phyloP scores from a whole-genome alignment of 768 basidiomycete genomes.

The Xerocomellus chrysenteron region DNA sequence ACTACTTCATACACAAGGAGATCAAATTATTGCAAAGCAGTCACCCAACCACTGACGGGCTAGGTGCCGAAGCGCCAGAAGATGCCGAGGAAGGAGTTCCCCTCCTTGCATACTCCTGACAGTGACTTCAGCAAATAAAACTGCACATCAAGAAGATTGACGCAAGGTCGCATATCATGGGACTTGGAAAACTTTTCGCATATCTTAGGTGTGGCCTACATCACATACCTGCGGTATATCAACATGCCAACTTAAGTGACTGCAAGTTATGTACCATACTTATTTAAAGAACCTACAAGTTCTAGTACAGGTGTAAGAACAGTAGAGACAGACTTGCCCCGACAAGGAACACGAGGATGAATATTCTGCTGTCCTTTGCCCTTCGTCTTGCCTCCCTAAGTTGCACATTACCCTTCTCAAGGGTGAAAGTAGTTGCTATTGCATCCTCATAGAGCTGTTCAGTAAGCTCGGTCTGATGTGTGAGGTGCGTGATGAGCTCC shows the following conservation, averaged over 20 bases:
- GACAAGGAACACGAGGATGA: slow-evolving; percentile 87
- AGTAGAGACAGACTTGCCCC: slow-evolving; percentile 89
- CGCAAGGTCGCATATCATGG: background rate
- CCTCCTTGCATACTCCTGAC: slow-evolving; percentile 30
- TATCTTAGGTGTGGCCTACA: background rate
- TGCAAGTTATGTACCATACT: slow-evolving; percentile 5
- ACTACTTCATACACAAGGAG: slow-evolving; percentile 60
- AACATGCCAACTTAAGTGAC: background rate
- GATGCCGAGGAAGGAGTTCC: slow-evolving; percentile 62
- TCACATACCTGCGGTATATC: background rate
- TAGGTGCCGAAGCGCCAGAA: slow-evolving; percentile 60
- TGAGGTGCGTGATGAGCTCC: slow-evolving; percentile 85
- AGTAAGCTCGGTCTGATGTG: slow-evolving; percentile 86
- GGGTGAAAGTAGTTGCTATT: slow-evolving; percentile 77
- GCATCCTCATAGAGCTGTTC: slow-evolving; percentile 96
- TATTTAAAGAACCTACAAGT: background rate
- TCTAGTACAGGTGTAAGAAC: slow-evolving; percentile 89
- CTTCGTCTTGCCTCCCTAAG: slow-evolving; percentile 86
- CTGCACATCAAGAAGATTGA: background rate
- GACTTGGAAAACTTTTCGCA: background rate
- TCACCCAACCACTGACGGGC: slow-evolving; percentile 48
- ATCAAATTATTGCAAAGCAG: slow-evolving; percentile 53
- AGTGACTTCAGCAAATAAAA: background rate
- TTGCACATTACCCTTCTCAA: slow-evolving; percentile 89
- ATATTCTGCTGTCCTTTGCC: slow-evolving; percentile 83